These are phyloP conservation scores for Saccharum hybrid DNA, from an alignment of 202 grass and related monocot genomes.

Conservation along the genomic window DNA sequence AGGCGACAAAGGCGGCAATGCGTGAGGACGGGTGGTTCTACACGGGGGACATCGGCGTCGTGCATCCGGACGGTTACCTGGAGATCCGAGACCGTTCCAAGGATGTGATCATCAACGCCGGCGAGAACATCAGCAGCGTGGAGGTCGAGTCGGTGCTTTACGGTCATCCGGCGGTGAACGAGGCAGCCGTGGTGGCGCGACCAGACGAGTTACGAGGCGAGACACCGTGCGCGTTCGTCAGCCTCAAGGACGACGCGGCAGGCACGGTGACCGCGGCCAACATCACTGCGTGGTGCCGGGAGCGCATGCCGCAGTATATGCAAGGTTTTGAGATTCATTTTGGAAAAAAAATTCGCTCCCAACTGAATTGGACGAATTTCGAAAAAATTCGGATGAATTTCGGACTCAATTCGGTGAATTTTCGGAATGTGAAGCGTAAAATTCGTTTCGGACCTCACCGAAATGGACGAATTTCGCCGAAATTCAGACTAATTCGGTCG, in stretches of 20 bases:
- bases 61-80: constrained; percentile 78
- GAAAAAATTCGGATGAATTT: no score
- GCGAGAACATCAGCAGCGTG: constrained; percentile 91
- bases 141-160: constrained; percentile 87
- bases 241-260: constrained; percentile 50
- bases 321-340: no score
- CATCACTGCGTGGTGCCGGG: constrained; percentile 67
- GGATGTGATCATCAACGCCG: constrained; percentile 92
- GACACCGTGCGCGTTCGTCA: constrained; percentile 83
- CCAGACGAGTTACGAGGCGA: constrained; percentile 83
- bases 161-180: constrained; percentile 69
- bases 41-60: not conserved
- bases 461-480: no score
- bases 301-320: constrained; percentile 57
- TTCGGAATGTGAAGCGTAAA: no score
- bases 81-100: constrained; percentile 88
- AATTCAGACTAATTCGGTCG: no score
- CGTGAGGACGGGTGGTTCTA: constrained; percentile 18
- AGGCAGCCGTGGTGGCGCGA: constrained; percentile 71
- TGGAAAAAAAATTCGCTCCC: no score
- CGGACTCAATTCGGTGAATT: no score
- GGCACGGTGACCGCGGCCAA: constrained; percentile 40
- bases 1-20: no score
- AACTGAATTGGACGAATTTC: no score
- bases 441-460: no score